Percentiles rank a stretch among this genome's conserved stretches.
Conservation (phyloP, 2,329 filamentous ascomycete species). For the Dothideomycetidae sp. region DNA sequence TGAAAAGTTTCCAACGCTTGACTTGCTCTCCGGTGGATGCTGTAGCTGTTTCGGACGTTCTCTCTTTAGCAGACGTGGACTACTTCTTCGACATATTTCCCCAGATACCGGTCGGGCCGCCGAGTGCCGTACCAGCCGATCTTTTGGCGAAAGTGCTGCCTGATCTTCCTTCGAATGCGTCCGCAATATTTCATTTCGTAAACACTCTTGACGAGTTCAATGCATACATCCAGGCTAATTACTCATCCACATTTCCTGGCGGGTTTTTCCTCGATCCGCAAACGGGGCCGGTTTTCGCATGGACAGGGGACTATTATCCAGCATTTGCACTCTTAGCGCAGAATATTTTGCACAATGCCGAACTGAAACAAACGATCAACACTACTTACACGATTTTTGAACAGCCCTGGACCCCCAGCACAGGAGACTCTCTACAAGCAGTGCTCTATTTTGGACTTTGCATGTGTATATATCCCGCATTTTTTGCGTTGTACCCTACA, state of each 20-base stretch:
- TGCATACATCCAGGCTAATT: constrained; percentile 46
- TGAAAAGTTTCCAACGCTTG: constrained; percentile 42
- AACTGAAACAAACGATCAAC: constrained; percentile 51
- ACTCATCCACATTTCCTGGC: constrained; percentile 57
- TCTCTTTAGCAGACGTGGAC: constrained; percentile 14
- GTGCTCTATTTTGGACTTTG: constrained; percentile 71
- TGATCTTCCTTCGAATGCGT: constrained; percentile 11
- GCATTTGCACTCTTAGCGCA: constrained; percentile 59
- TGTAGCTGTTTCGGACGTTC: not conserved
- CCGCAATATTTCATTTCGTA: constrained; percentile 35
- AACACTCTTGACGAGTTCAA: constrained; percentile 56
- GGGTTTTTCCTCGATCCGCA: constrained; percentile 58
- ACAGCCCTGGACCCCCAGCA: constrained; percentile 52
- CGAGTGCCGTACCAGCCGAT: constrained; percentile 19
- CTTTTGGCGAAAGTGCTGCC: constrained; percentile 20
- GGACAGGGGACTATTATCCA: constrained; percentile 50
- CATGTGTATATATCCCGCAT: constrained; percentile 64
- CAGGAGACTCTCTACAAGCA: constrained; percentile 62
- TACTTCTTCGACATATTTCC: constrained; percentile 13
- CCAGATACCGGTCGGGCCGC: constrained; percentile 29
- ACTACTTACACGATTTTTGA: constrained; percentile 65
- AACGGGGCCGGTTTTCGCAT: constrained; percentile 48
- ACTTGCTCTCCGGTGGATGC: constrained; percentile 31
- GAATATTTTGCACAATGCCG: constrained; percentile 75
- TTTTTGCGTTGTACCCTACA: constrained; percentile 84